Base-by-base conservation (phyloP, 2,329 filamentous ascomycete species). In the Diaporthe aspalathi region DNA sequence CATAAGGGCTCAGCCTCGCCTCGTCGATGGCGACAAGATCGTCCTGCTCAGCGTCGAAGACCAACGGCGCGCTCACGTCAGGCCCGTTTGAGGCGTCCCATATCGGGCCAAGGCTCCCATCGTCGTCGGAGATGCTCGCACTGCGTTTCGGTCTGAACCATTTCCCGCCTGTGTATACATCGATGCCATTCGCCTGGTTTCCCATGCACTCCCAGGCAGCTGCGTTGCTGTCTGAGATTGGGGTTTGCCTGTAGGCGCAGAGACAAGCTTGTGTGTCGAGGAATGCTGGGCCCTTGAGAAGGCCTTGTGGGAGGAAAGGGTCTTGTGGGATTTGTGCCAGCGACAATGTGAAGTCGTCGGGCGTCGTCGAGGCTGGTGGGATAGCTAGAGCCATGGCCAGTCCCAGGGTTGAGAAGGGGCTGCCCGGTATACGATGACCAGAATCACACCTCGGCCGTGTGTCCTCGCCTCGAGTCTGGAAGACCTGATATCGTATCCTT, bases 141-240 rank as follows among this genome's bases (percentile, higher is more conserved):
- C 73, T 76, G 27, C 80, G 75, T 2, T 77, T 66, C 29, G 79
- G 76, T 16, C 79, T 76, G 71, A 83, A 85, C 83, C 83, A 85
- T 71, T 84, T 84, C 5, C 83, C 83, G 3, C 75, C 78, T 24
- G 75, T 81, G 22, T 77, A 76, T 2, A 71, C 73, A 67, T 83
- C 83, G 1, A 83, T 78, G 1, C 78, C 78, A 53, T 83, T 75
- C 0, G 81, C 84, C 73, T 84, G 83, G 71, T 84, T 83, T 16
- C 83, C 83, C 38, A 84, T 81, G 72, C 83, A 85, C 71, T 83
- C 82, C 83, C 83, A 85, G n/a, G 77, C 76, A 14, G 77, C 69
- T 29, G 49, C 75, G 32, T 74, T 63, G 7, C 68, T 76, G 14
- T 72, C 68, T 27, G 74, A 67, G 17, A 71, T 66, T 2, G 78